phyloP scores from a whole-genome alignment of 2,329 filamentous ascomycete species.

The Gnomoniopsis sp. region DNA sequence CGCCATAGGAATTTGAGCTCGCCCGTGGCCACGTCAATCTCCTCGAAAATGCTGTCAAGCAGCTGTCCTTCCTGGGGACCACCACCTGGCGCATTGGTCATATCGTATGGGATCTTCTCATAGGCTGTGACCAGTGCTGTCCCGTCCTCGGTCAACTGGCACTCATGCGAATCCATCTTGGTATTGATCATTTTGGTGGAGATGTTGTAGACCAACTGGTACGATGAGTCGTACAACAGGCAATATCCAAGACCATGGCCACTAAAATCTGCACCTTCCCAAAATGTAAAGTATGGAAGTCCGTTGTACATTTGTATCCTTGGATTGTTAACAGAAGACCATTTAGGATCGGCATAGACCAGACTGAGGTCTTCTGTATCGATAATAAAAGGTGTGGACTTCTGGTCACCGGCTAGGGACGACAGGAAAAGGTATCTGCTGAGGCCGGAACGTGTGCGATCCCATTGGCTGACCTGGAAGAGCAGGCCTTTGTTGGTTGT shows the following conservation, averaged over 20 bases:
- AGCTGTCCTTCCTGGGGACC: constrained; percentile 26
- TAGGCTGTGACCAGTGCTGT: constrained; percentile 39
- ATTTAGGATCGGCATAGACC: constrained; percentile 16
- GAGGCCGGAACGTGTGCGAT: constrained; percentile 13
- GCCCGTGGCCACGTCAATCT: constrained; percentile 49
- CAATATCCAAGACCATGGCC: constrained; percentile 16
- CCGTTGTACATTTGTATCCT: constrained; percentile 17
- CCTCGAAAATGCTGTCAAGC: constrained; percentile 35
- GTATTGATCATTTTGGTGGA: constrained; percentile 17
- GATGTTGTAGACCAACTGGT: constrained; percentile 14
- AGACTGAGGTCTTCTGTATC: constrained; percentile 15
- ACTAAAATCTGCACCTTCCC: constrained; percentile 15
- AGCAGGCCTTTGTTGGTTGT: constrained; percentile 5
- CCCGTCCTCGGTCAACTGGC: constrained; percentile 35
- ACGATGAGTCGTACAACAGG: constrained; percentile 15
- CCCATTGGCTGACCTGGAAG: constrained; percentile 18
- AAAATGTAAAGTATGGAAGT: constrained; percentile 17
- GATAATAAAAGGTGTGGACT: constrained; percentile 16
- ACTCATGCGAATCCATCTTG: constrained; percentile 30
- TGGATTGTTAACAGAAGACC: constrained; percentile 15
- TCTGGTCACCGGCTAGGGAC: constrained; percentile 2
- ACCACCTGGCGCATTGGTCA: constrained; percentile 22
- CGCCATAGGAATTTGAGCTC: constrained; percentile 49
- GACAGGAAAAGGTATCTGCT: constrained; percentile 14
- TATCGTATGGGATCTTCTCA: constrained; percentile 25